phyloP scores from a whole-genome alignment of 1,139 yeast genomes.

The Wickerhamiella infanticola region DNA sequence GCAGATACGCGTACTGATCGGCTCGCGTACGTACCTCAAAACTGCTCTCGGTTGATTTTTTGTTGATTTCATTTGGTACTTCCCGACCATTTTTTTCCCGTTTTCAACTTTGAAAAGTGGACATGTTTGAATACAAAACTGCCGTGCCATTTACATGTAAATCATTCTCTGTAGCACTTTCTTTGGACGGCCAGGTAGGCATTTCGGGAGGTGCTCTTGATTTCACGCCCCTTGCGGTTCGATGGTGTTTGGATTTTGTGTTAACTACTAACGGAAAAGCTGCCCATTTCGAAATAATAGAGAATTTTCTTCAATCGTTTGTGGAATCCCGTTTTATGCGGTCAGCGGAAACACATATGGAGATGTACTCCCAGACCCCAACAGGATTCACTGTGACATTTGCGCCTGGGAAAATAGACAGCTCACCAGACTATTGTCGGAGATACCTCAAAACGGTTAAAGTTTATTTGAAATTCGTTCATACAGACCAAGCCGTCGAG shows the following conservation, averaged over 20 bases:
- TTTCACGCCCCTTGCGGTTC: constrained; percentile 2
- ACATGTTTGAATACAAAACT: background rate
- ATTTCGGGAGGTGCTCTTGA: background rate
- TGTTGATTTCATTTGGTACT: too few species aligned
- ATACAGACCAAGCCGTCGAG: background rate
- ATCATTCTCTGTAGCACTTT: background rate
- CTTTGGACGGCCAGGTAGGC: background rate
- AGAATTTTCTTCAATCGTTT: background rate
- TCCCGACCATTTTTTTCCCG: too few species aligned
- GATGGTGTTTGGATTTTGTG: background rate
- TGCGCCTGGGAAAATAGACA: constrained; percentile 2
- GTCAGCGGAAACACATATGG: background rate
- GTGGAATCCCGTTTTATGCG: background rate
- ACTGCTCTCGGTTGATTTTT: too few species aligned
- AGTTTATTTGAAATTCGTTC: background rate
- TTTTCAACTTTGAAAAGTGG: too few species aligned
- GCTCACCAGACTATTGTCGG: background rate
- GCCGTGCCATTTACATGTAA: background rate
- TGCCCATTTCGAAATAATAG: background rate
- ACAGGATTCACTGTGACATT: constrained; percentile 1
- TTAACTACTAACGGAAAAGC: background rate
- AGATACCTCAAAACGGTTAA: constrained; percentile 2
- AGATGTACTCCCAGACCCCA: background rate
- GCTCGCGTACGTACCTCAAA: too few species aligned
- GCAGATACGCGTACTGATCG: too few species aligned